A percentile compares a stretch with the other conserved stretches of the same genome.
These are phyloP conservation scores for Aegle marmelos DNA, from an alignment of 345 rosid species.

Conservation along the genomic window DNA sequence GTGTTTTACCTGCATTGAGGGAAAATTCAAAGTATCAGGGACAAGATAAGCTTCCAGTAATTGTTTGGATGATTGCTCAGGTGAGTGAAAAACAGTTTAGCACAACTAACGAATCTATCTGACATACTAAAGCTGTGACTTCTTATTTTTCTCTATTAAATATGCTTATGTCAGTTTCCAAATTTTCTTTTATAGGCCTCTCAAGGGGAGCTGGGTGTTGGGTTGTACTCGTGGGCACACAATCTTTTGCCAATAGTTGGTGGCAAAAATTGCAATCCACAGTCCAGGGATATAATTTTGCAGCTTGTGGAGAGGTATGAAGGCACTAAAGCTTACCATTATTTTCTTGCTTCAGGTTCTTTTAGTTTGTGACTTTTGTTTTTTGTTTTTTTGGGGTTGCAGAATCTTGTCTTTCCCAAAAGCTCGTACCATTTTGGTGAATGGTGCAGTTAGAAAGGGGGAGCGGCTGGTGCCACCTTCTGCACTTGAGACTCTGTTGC, in stretches of 20 bases:
- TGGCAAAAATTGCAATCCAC: constrained; percentile 59
- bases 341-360: background rate
- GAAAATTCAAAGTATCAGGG: constrained; percentile 71
- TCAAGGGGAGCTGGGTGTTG: constrained; percentile 68
- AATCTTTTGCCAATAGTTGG: constrained; percentile 48
- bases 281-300: constrained; percentile 68
- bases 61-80: constrained; percentile 76
- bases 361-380: background rate
- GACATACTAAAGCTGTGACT: background rate
- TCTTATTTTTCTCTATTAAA: background rate
- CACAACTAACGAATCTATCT: background rate
- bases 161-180: background rate
- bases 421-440: constrained; percentile 62
- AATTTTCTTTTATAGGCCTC: constrained; percentile 43
- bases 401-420: constrained; percentile 64
- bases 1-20: constrained; percentile 49
- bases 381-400: background rate
- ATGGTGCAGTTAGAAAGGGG: constrained; percentile 68
- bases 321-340: background rate
- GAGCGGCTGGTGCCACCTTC: constrained; percentile 67
- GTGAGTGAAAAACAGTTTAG: constrained; percentile 25
- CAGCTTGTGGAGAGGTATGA: constrained; percentile 53
- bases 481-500: constrained; percentile 56
- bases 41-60: constrained; percentile 68
- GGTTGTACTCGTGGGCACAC: constrained; percentile 60